Base-by-base conservation (phyloP, 73 alveolate genomes). In the Paramecium caudatum region DNA sequence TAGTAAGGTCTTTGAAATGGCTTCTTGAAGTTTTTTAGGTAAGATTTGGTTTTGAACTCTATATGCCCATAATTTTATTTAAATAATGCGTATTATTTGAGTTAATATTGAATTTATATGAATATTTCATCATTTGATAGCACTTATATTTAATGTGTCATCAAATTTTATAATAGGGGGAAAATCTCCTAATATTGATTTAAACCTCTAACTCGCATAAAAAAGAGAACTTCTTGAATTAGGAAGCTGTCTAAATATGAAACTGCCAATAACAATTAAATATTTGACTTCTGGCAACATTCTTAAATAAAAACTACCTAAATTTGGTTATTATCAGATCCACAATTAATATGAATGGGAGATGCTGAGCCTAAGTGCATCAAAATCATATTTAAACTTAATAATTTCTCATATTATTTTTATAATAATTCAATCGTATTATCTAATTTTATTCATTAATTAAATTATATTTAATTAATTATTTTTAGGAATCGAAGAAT, bases 401-500 rank as follows among this genome's bases (percentile, higher is more conserved):
- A n/a, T n/a, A 15, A 49, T 21, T 49, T 49, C 17, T 13, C 1
- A 49, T 49, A 17, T 49, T 13, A 19, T 5, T 21, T 49, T 27
- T 23, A 23, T 19, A 10, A 55, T 55, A 23, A 2, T 23, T 55
- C 23, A 19, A 0, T 5, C 23, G 12, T 55, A 39, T 39, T 39
- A 39, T 39, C n/a, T 6, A 9, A 39, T 6, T 39, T 39, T 39
- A 39, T 39, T 6, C 30, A 27, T 19, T 2, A 27, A 19, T 27
- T 55, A 12, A 23, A 55, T 55, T 55, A 25, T 55, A 27, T 27
- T 55, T 55, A 55, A 27, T 27, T 27, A 9, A 27, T 27, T 21
- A 23, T 55, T 55, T 39, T 55, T 55, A 23, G 80, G 80, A 55
- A 55, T 55, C 30, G 80, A 55, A 55, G 80, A 55, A 55, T 55